phyloP scores from a whole-genome alignment of 495 filamentous ascomycete species.

The Talaromyces thailandensis region DNA sequence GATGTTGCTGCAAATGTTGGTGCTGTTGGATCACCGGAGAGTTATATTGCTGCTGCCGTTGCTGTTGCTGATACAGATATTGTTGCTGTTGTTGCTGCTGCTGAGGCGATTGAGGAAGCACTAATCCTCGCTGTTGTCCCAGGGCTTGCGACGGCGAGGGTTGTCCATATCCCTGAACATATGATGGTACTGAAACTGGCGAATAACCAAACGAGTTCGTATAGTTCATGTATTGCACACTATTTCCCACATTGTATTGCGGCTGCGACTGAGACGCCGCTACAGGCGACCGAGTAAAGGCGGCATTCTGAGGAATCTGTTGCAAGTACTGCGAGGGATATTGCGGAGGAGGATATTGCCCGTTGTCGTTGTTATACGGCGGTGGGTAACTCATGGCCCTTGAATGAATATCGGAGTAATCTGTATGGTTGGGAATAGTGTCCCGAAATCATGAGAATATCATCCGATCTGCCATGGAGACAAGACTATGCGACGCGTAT shows the following conservation, averaged over 20 bases:
- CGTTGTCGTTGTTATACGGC: conserved; percentile 28
- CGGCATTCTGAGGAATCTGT: conserved; percentile 7
- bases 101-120: conserved; percentile 8
- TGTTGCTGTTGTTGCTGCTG: conserved; percentile 14
- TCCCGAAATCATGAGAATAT: neutral
- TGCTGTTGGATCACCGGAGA: conserved; percentile 9
- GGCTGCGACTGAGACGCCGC: conserved; percentile 21
- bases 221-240: conserved; percentile 29
- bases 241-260: conserved; percentile 30
- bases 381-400: conserved; percentile 44
- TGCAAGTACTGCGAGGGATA: conserved; percentile 27
- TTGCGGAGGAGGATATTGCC: conserved; percentile 28
- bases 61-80: conserved; percentile 14
- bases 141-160: conserved; percentile 16
- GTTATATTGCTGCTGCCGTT: conserved; percentile 11
- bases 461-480: conserved; percentile 3
- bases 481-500: neutral
- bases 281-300: neutral
- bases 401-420: neutral
- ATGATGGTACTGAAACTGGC: conserved; percentile 24
- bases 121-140: conserved; percentile 6
- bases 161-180: conserved; percentile 24
- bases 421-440: neutral
- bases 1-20: conserved; percentile 13
- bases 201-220: conserved; percentile 29